Base-by-base conservation (phyloP, 495 filamentous ascomycete genomes). In the Aspergillus olivimuriae region DNA sequence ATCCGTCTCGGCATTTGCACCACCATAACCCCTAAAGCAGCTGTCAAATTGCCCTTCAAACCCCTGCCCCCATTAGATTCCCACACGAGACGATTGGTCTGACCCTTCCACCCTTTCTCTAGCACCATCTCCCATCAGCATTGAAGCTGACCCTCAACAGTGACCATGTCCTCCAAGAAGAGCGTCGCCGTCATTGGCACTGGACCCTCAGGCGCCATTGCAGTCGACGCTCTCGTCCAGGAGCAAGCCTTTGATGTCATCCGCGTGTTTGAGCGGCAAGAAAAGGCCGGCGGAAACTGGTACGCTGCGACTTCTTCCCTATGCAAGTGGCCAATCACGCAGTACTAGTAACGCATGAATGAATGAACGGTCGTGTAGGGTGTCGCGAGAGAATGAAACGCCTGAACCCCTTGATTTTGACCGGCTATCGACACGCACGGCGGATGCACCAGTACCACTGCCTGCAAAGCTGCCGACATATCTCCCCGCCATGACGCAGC, bases 261-360 rank as follows among this genome's bases (percentile, higher is more conserved):
- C 38, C 69, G 76, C 17, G 76, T 80, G 1, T 82, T 81, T 56
- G 78, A 82, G 50, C 52, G 78, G 22, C 69, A 76, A 24, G 76
- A 79, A 46, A 69, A 62, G 17, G 65, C 74, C 7, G 78, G 78
- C 24, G 78, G 78, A 46, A 74, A 70, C 52, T 81, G 77, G 78
- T 79, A 63, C 44, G 66, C 9, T 41, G 12, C 11, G 9, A 17
- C 12, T n/a, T 1, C 20, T 6, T 4, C 32, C 33, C 16, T 14
- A 2, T 17, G 14, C 31, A n/a, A n/a, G 5, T 18, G 34, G 8
- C 20, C 16, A 6, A 35, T 34, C 4, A n/a, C 15, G 12, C 5
- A 34, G 17, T 2, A 1, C 5, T 22, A 32, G 5, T 18, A 24
- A 10, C 15, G 18, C 15, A 22, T 26, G 8, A 12, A 21, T 18